These are phyloP conservation scores for Stylosanthes scabra DNA, from an alignment of 331 rosid species.

Conservation along the genomic window DNA sequence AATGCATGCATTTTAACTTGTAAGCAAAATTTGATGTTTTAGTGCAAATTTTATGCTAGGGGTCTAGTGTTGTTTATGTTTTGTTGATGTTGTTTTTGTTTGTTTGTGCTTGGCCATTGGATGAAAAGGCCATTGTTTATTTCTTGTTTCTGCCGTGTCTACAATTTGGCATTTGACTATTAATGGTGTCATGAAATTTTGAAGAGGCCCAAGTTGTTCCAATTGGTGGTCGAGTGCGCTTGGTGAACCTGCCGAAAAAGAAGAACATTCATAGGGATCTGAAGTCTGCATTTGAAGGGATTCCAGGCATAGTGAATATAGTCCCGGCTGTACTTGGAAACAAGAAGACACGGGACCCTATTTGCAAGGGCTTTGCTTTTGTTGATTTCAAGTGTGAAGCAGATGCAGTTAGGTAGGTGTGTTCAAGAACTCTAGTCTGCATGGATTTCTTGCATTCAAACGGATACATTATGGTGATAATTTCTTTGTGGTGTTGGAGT, in stretches of 20 bases:
- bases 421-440: conserved; percentile 27
- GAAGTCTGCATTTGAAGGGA: conserved; percentile 65
- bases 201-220: conserved; percentile 59
- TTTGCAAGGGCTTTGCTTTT: conserved; percentile 89
- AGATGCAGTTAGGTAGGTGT: conserved; percentile 88
- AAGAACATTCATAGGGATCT: conserved; percentile 83
- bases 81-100: not conserved
- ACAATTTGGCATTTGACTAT: conserved; percentile 25
- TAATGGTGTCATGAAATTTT: conserved; percentile 24
- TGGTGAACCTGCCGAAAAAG: conserved; percentile 81
- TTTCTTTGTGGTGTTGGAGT: conserved; percentile 31
- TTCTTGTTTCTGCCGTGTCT: conserved; percentile 31
- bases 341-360: conserved; percentile 93
- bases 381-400: conserved; percentile 70
- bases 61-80: conserved; percentile 13
- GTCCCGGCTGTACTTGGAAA: conserved; percentile 74
- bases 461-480: not conserved
- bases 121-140: conserved; percentile 22
- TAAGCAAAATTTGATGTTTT: not conserved
- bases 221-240: conserved; percentile 57
- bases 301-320: conserved; percentile 68
- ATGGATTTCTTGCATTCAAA: conserved; percentile 9
- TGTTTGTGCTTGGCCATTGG: conserved; percentile 3
- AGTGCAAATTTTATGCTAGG: conserved; percentile 21
- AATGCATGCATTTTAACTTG: not conserved